Evolutionary conservation across 441 rosid genomes (phyloP).

Genomic region (Pelargonium australe): DNA sequence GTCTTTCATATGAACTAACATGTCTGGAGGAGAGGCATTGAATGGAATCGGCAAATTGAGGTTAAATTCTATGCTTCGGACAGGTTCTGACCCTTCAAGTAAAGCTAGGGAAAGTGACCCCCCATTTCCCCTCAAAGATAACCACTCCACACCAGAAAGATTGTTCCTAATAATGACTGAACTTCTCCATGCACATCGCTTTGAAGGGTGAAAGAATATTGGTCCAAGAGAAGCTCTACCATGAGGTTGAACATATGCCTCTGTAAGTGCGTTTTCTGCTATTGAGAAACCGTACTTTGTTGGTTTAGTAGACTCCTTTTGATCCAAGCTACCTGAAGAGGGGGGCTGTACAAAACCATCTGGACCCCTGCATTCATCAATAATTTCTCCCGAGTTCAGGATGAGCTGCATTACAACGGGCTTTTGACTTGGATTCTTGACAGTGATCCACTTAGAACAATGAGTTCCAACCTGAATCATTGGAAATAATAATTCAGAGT

Average conservation of each 20-base stretch:
- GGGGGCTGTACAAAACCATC: slow-evolving; percentile 31
- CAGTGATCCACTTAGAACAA: slow-evolving; percentile 50
- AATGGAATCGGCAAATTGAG: slow-evolving; percentile 34
- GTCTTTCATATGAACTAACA: slow-evolving; percentile 31
- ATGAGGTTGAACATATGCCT: slow-evolving; percentile 51
- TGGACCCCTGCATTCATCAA: slow-evolving; percentile 42
- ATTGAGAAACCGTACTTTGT: slow-evolving; percentile 45
- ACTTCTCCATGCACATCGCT: slow-evolving; percentile 61
- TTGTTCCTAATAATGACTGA: slow-evolving; percentile 61
- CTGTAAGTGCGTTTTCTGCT: slow-evolving; percentile 44
- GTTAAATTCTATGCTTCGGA: slow-evolving; percentile 47
- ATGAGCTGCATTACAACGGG: slow-evolving; percentile 74
- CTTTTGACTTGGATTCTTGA: slow-evolving; percentile 55
- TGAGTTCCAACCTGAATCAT: slow-evolving; percentile 48
- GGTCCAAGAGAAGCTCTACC: slow-evolving; percentile 58
- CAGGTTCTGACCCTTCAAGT: slow-evolving; percentile 48
- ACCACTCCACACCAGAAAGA: slow-evolving; percentile 77
- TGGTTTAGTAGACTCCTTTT: slow-evolving; percentile 21
- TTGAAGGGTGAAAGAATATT: slow-evolving; percentile 53
- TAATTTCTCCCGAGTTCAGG: slow-evolving; percentile 53
- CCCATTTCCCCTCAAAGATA: slow-evolving; percentile 59
- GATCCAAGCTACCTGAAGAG: slow-evolving; percentile 24
- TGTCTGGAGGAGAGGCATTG: slow-evolving; percentile 33
- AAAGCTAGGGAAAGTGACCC: slow-evolving; percentile 47
- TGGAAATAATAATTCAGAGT: slow-evolving; percentile 44